Evolutionary conservation across 129 eudicot species (phyloP), one percentile per base, ranked within the genome.

Genomic region (Flaveria robusta): DNA sequence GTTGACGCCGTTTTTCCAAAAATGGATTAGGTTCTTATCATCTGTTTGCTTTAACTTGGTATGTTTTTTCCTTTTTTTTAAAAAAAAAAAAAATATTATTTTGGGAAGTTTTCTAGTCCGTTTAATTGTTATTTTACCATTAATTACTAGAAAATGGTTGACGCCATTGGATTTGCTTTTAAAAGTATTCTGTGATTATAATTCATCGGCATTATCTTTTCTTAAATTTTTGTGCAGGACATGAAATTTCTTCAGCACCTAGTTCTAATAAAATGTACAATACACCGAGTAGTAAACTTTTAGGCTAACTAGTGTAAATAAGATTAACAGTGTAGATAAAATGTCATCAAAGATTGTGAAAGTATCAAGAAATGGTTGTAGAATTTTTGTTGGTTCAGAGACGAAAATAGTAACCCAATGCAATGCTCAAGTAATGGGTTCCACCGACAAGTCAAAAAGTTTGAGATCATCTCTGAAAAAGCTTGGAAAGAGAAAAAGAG

Each of bases 291-390:
- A 65, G 72, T 75, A 29, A 74, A 66, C 75, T 45, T 80, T 43
- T 80, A 80, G 79, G 42, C 43, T 29, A 18, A 42, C 63, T 68
- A 43, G 84, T 80, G 84, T 74, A 80, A 42, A 80, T 80, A 80
- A 83, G 82, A 83, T 87, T 80, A 85, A 82, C 84, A 62, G 31
- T 73, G 76, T 71, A 50, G 82, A 84, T 76, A 82, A 68, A 39
- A 93, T 93, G 98, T 86, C 90, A 72, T 74, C 89, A 56, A 84
- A 85, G 74, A 56, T 71, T 79, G 96, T 82, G 75, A 93, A 88
- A 90, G 90, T 73, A 55, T 85, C 80, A 80, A 89, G 81, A 87
- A 91, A 83, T 77, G 74, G 83, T 22, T 85, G 86, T 64, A 76
- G 78, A 19, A 63, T 70, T 16, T 71, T 81, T 46, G 77, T 81